These are phyloP conservation scores for Pythium vanterpoolii DNA, from an alignment of 352 stramenopile genomes.

Conservation along the genomic window DNA sequence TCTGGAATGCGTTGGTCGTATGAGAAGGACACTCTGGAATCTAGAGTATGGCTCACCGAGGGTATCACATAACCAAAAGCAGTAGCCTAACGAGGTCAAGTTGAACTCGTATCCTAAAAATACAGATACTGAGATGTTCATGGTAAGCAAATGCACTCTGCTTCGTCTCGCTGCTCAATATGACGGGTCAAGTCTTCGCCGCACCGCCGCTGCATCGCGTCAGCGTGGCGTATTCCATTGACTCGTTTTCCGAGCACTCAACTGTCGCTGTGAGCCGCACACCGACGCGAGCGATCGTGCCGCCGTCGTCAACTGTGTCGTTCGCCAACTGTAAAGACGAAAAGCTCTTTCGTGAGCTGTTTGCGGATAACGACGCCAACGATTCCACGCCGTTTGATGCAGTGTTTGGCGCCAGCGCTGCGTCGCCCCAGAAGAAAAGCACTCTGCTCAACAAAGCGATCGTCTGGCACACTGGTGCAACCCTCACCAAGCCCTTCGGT, in stretches of 20 bases:
- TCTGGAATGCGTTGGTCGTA: too few relatives aligned
- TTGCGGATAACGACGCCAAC: conserved; percentile 34
- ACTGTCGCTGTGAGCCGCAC: conserved; percentile 34
- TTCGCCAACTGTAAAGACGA: conserved; percentile 38
- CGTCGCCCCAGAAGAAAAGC: background rate
- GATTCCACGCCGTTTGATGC: conserved; percentile 10
- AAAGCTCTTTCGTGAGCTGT: conserved; percentile 68
- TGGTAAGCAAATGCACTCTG: background rate
- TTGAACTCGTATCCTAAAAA: conserved; percentile 15
- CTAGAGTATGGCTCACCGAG: background rate
- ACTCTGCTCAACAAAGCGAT: conserved; percentile 14
- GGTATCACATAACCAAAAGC: background rate
- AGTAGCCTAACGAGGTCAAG: background rate
- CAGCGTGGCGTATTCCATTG: conserved; percentile 38
- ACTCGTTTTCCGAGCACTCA: conserved; percentile 57
- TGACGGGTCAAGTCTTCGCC: conserved; percentile 8
- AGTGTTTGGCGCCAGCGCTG: background rate
- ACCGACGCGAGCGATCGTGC: conserved; percentile 18
- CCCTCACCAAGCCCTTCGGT: conserved; percentile 15
- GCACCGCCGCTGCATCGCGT: conserved; percentile 1
- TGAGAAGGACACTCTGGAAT: too few relatives aligned
- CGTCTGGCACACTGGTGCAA: conserved; percentile 17
- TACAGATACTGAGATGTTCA: background rate
- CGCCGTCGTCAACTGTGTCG: background rate
- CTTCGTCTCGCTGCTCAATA: background rate